Conservation (phyloP, 1,284 basidiomycete genomes). For the Puccinia triticina region DNA sequence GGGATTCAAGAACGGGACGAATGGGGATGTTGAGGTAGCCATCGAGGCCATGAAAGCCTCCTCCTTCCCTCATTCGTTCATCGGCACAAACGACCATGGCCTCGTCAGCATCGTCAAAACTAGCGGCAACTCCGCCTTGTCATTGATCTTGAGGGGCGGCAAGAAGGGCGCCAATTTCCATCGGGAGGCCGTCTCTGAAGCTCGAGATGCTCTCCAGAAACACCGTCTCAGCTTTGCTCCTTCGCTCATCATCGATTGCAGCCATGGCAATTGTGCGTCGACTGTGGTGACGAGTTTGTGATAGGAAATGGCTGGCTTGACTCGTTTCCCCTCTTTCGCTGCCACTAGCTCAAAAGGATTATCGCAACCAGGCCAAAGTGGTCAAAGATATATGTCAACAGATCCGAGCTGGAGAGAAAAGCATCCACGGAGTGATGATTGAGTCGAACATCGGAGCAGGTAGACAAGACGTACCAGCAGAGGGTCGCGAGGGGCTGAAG, state of each 20-base stretch:
- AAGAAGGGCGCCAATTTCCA: constrained; percentile 81
- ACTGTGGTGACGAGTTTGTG: constrained; percentile 63
- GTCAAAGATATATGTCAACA: constrained; percentile 69
- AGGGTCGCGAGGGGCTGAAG: constrained; percentile 76
- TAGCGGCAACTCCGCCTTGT: constrained; percentile 83
- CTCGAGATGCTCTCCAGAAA: constrained; percentile 65
- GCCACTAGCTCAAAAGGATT: constrained; percentile 65
- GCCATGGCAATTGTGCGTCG: constrained; percentile 84
- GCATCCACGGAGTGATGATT: constrained; percentile 96
- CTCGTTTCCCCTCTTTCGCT: background rate
- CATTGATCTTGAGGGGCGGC: constrained; percentile 86
- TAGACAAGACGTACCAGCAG: constrained; percentile 79
- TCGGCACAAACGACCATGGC: constrained; percentile 89
- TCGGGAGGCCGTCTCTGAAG: constrained; percentile 72
- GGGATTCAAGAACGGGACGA: constrained; percentile 68
- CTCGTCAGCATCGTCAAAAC: constrained; percentile 89
- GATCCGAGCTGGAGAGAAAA: constrained; percentile 70
- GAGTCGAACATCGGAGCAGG: constrained; percentile 89
- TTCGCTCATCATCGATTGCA: constrained; percentile 56
- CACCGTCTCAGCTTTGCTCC: constrained; percentile 72
- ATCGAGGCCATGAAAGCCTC: constrained; percentile 89
- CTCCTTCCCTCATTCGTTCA: constrained; percentile 81
- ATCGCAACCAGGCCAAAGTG: constrained; percentile 66
- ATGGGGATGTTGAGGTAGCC: constrained; percentile 63
- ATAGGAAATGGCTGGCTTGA: constrained; percentile 5